Base-by-base conservation (phyloP, 140 eudicot species). In the Stevia rebaudiana region DNA sequence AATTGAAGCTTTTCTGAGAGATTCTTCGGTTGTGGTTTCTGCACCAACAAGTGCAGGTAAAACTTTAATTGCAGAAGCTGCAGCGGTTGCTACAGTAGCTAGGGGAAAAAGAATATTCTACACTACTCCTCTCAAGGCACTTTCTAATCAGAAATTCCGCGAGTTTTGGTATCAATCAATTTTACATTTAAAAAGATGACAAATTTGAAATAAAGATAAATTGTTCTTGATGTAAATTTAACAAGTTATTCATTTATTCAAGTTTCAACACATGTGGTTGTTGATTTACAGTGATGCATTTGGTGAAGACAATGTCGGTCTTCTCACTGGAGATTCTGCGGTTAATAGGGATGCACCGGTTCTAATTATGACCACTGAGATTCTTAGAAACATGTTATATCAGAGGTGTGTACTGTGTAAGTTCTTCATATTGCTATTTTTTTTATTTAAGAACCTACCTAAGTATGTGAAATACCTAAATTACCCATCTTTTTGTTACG, bases 41-140 rank as follows among this genome's bases (percentile, higher is more conserved):
- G 99, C 99, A 46, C 99, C 99, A 11, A 94, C 99, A n/a, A 94
- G 99, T 80, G 86, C 97, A 46, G 99, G 99, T 51, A 94, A 94
- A 76, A 94, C 99, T 7, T 80, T 94, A 75, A 88, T 88, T 65
- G 99, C 99, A 10, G 99, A 94, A 77, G 86, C 96, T 76, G 99
- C 99, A 39, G 99, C 97, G 13, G 97, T 86, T 68, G 99, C 99
- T 31, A 88, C 97, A 0, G 86, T 85, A 18, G 94, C 99, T 50
- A 87, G 79, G 74, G 90, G 99, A 54, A 85, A 82, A 77, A 90
- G 86, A 79, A 43, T 94, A 19, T 88, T 94, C 76, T 94, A 94
- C 63, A 94, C 99, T 30, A 94, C 99, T 61, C 99, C 99, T 75
- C 88, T 94, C 28, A 94, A 94, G 76, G 99, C 99, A 12, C 77